phyloP scores from a whole-genome alignment of 2,329 filamentous ascomycete genomes.

The Ophiostoma perfectum region DNA sequence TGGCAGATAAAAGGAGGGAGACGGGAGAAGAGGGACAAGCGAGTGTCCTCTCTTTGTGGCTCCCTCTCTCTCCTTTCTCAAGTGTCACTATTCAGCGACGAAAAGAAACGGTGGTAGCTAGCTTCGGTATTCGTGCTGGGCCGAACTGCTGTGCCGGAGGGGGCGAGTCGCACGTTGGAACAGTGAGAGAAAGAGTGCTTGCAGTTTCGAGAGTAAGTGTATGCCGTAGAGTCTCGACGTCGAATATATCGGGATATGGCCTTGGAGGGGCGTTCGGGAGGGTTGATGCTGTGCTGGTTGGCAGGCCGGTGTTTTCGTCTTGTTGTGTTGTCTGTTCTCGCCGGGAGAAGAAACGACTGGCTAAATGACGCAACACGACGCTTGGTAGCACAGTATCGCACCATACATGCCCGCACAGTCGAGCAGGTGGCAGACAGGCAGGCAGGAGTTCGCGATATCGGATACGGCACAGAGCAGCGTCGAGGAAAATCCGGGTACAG shows the following conservation, averaged over 20 bases:
- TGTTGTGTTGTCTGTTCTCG: neutral
- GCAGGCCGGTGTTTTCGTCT: neutral
- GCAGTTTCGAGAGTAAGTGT: neutral
- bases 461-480: constrained; percentile 10
- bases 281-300: no score
- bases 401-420: neutral
- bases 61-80: constrained; percentile 22
- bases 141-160: neutral
- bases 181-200: neutral
- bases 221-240: neutral
- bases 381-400: neutral
- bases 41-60: constrained; percentile 22
- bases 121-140: neutral
- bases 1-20: constrained; percentile 18
- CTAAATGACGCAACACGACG: neutral
- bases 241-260: neutral
- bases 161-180: neutral
- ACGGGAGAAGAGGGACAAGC: constrained; percentile 23
- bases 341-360: neutral
- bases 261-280: neutral
- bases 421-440: neutral
- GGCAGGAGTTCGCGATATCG: constrained; percentile 12
- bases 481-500: neutral
- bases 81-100: neutral
- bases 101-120: neutral